Percentiles rank a stretch among this genome's conserved stretches.
phyloP scores from a whole-genome alignment of 805 yeast species.

The Saturnispora serradocipensis region DNA sequence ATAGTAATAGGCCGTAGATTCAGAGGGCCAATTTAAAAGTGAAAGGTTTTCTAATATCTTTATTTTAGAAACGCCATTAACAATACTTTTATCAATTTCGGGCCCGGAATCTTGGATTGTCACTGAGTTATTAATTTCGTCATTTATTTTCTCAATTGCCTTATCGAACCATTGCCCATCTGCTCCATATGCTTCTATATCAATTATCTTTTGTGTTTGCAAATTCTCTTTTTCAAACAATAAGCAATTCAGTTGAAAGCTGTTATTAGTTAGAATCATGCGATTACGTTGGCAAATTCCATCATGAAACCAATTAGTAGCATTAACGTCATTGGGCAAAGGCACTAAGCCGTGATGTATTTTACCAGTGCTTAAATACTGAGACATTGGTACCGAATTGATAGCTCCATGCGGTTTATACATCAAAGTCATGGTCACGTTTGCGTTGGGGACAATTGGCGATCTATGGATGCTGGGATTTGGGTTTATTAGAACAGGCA shows the following conservation, averaged over 20 bases:
- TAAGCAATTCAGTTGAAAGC: constrained; percentile 45
- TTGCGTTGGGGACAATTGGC: constrained; percentile 47
- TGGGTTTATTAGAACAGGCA: constrained; percentile 50
- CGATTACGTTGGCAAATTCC: constrained; percentile 67
- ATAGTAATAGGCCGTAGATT: constrained; percentile 50
- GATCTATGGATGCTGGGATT: constrained; percentile 38
- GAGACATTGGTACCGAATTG: constrained; percentile 25
- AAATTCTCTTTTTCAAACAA: constrained; percentile 52
- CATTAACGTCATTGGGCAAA: background rate
- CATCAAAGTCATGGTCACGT: constrained; percentile 59
- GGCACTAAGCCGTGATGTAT: constrained; percentile 46
- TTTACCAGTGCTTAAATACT: constrained; percentile 14
- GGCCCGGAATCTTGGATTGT: background rate
- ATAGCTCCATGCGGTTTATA: constrained; percentile 29
- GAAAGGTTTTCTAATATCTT: constrained; percentile 11
- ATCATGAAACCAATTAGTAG: constrained; percentile 47
- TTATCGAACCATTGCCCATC: constrained; percentile 42
- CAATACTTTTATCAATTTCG: constrained; percentile 21
- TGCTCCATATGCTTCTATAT: constrained; percentile 51
- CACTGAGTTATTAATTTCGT: constrained; percentile 33
- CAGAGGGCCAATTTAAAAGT: constrained; percentile 7
- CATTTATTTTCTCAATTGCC: constrained; percentile 49
- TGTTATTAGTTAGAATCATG: constrained; percentile 54
- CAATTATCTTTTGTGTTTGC: constrained; percentile 42
- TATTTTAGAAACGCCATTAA: constrained; percentile 12